Percentiles rank a stretch among this genome's conserved stretches.
Conservation (phyloP, 371 early-diverging fungal genomes). For the Syncephalastrum contaminatum region DNA sequence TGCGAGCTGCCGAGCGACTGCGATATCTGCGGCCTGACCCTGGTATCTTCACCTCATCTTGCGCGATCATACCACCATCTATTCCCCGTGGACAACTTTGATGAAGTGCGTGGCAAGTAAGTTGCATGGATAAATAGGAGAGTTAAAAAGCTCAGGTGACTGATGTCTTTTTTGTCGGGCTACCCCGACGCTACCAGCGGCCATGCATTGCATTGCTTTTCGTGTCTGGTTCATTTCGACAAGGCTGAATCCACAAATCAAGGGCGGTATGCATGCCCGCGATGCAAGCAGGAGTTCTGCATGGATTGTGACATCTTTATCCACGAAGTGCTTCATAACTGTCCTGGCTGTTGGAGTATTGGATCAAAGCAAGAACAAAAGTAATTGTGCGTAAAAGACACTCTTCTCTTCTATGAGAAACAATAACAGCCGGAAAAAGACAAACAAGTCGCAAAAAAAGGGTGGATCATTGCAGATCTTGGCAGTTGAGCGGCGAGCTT, state of each 20-base stretch:
- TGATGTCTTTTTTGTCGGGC: conserved; percentile 11
- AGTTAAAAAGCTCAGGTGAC: neutral
- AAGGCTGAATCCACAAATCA: conserved; percentile 47
- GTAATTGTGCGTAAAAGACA: too few species aligned
- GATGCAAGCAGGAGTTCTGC: conserved; percentile 83
- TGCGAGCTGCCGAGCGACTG: conserved; percentile 94
- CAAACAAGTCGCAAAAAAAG: too few species aligned
- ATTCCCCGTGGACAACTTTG: conserved; percentile 83
- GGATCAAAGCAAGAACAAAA: neutral
- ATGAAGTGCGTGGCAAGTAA: conserved; percentile 49
- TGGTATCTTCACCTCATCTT: conserved; percentile 90
- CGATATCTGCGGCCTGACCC: conserved; percentile 86
- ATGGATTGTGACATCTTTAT: conserved; percentile 92
- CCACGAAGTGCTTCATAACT: conserved; percentile 93
- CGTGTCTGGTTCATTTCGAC: conserved; percentile 43
- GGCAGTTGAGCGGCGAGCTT: too few species aligned
- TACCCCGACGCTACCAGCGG: conserved; percentile 17
- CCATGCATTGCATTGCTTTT: conserved; percentile 38
- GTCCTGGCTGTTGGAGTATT: conserved; percentile 79
- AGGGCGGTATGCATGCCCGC: conserved; percentile 72
- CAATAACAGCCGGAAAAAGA: too few species aligned
- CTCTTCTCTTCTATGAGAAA: too few species aligned
- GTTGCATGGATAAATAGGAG: neutral
- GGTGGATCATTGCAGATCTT: too few species aligned
- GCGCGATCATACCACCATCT: conserved; percentile 96